Conservation (phyloP, 441 rosid genomes). For the Populus hybrid region DNA sequence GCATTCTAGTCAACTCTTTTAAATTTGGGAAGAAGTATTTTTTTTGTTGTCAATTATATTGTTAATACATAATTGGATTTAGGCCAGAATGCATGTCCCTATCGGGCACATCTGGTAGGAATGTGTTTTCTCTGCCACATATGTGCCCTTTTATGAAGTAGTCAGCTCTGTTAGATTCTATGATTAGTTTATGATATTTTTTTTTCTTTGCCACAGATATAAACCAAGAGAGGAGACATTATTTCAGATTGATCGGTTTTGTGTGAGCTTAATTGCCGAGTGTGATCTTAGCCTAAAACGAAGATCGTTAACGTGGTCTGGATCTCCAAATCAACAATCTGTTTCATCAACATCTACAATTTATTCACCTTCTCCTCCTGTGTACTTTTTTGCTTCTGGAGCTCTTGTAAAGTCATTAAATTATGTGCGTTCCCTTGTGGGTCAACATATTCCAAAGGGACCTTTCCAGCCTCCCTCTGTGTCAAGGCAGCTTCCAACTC, state of each 20-base stretch:
- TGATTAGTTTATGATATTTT: constrained; percentile 21
- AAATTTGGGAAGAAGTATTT: neutral
- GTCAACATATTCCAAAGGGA: constrained; percentile 77
- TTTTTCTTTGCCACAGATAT: constrained; percentile 58
- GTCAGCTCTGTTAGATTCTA: constrained; percentile 1
- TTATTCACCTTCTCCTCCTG: constrained; percentile 69
- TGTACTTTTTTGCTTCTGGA: constrained; percentile 81
- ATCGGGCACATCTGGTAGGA: neutral
- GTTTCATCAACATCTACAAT: constrained; percentile 39
- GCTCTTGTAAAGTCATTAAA: constrained; percentile 90
- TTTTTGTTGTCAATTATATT: neutral
- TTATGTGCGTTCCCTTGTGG: constrained; percentile 94
- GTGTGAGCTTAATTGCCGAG: constrained; percentile 70
- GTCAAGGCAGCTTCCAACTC: constrained; percentile 79
- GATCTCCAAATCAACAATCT: constrained; percentile 45
- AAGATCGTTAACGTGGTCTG: constrained; percentile 49
- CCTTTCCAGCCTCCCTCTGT: constrained; percentile 78
- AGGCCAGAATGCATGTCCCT: neutral
- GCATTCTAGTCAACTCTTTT: neutral
- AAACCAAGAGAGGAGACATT: constrained; percentile 94
- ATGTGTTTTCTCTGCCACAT: constrained; percentile 4
- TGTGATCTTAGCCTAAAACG: constrained; percentile 62
- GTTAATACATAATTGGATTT: neutral
- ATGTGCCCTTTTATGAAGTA: neutral
- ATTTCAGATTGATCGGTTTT: constrained; percentile 88